These are phyloP conservation scores for Pueraria montana DNA, from an alignment of 306 rosid species.

Conservation along the genomic window DNA sequence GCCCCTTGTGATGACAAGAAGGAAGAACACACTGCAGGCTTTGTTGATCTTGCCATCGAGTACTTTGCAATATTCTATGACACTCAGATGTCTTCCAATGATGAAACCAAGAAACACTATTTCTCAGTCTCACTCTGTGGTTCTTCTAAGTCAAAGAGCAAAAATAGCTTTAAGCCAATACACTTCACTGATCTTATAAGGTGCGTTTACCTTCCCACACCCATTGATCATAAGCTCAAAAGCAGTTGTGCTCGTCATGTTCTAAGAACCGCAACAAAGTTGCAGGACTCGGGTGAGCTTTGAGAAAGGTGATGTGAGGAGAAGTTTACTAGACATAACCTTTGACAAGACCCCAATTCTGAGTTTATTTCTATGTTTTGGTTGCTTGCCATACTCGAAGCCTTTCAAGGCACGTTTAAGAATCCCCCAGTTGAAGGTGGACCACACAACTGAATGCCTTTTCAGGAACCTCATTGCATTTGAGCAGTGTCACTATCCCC, in stretches of 20 bases:
- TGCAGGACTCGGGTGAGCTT: slow-evolving; percentile 52
- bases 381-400: slow-evolving; percentile 11
- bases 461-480: slow-evolving; percentile 62
- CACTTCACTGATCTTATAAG: not conserved
- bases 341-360: slow-evolving; percentile 36
- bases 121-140: no score
- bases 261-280: slow-evolving; percentile 50
- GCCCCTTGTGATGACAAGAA: not conserved
- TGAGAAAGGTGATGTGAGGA: slow-evolving; percentile 17
- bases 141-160: no score
- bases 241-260: slow-evolving; percentile 29
- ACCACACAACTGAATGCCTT: slow-evolving; percentile 55
- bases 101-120: no score
- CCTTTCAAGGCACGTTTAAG: slow-evolving; percentile 43
- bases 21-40: not conserved
- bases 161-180: no score
- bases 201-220: slow-evolving; percentile 43
- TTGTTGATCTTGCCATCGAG: no score
- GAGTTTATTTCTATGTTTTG: slow-evolving; percentile 47
- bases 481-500: slow-evolving; percentile 61
- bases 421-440: slow-evolving; percentile 44
- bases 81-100: not conserved
- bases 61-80: slow-evolving; percentile 4
- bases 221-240: not conserved
- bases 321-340: slow-evolving; percentile 33